Base-by-base conservation (phyloP, 768 basidiomycete species). In the Pleurotus giganteus region DNA sequence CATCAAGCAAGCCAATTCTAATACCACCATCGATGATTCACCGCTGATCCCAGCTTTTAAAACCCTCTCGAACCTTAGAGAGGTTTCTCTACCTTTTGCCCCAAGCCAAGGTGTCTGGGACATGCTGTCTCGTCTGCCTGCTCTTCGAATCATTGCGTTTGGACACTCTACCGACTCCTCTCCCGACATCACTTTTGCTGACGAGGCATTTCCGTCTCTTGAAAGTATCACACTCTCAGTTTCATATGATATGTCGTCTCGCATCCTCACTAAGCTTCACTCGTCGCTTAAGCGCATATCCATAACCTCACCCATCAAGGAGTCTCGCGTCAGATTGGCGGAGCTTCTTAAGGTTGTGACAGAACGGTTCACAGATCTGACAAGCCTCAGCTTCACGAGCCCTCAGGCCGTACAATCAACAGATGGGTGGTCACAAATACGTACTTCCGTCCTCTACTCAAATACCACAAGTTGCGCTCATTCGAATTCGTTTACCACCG, bases 141-240 rank as follows among this genome's bases (percentile, higher is more conserved):
- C 76, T 42, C 73, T 86, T 0, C 65, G 67, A 6, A 60, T 71
- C 4, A 55, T 85, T 19, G 81, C 84, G 51, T 85, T 83, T 53
- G 78, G 77, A 47, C 63, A 68, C 0, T 79, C 84, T 54, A 82
- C 83, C 0, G 66, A n/a, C n/a, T n/a, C 74, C 1, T 83, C 85
- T 55, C 70, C 79, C 1, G 54, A 62, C 8, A 60, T 67, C 29
- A 83, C 83, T 2, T 64, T 84, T n/a, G 34, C 63, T 17, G 71
- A 79, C 59, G 80, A 76, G 19, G 75, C 80, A 0, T 86, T 85
- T 61, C 80, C 80, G 0, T 68, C 72, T 2, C 68, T 86, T 2
- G 75, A 68, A 63, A 82, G 84, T 55, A 70, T 84, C 37, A 78
- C 75, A 3, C 58, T 82, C 44, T 79, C 78, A 12, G 71, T 71